Base-by-base conservation (phyloP, 2,329 filamentous ascomycete species). In the Arthrocladium fulminans region DNA sequence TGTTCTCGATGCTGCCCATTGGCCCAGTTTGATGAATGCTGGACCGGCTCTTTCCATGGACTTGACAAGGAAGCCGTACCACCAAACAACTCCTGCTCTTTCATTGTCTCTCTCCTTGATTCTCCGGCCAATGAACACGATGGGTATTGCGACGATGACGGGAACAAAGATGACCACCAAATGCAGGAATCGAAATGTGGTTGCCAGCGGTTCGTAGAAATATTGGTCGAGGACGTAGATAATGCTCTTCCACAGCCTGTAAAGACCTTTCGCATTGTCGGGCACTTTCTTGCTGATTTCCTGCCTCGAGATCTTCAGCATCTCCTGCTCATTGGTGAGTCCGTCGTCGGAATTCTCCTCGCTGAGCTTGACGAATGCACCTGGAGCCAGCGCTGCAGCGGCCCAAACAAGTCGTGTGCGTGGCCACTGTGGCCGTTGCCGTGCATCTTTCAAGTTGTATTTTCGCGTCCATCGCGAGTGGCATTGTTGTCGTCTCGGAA, bases 1-100 rank as follows among this genome's bases (percentile, higher is more conserved):
- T 35, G 89, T 86, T 63, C 92, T 78, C 3, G 92, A 97, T 2
- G 92, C 92, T 15, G 92, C 92, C 92, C 92, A 98, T 81, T 98
- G 92, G 13, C 92, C 92, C 47, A 98, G 79, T 81, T 98, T 98
- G 70, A 98, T 98, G 62, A 98, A 98, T 0, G 92, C 88, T 38
- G 92, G 89, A 0, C 92, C 92, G 15, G 90, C 88, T 62, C 82
- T 76, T 67, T 98, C 90, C 92, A 98, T 97, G 23, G 84, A 77
- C 50, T 74, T 77, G 8, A 97, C 88, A 32, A 98, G 68, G 60
- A 95, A 92, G 2, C 73, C 73, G 69, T 96, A 98, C 92, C 92
- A 98, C 88, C 86, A 95, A 2, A 97, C 61, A 0, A 89, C 89
- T 0, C 92, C 90, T 4, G 71, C 75, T 53, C 87, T 76, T 68